phyloP scores from a whole-genome alignment of 2,329 filamentous ascomycete species.

The Epichloe gansuensis region DNA sequence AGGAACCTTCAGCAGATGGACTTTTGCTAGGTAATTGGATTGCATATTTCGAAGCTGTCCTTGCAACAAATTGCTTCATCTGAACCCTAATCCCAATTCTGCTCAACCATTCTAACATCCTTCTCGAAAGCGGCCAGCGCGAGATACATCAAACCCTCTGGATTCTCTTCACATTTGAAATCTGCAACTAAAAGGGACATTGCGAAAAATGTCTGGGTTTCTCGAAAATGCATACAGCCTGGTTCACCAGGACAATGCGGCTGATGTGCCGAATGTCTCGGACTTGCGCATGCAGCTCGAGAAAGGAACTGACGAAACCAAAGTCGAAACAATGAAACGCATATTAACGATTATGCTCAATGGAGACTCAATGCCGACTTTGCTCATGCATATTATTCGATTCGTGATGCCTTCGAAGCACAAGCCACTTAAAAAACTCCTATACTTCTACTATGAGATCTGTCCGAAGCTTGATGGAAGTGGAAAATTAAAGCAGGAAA shows the following conservation, averaged over 20 bases:
- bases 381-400: conserved; percentile 99
- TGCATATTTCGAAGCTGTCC: not conserved
- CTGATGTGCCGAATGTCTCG: conserved; percentile 78
- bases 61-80: not conserved
- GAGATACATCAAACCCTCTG: not conserved
- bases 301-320: conserved; percentile 85
- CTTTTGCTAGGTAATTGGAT: not conserved
- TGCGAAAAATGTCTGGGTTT: conserved; percentile 68
- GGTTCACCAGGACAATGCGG: conserved; percentile 94
- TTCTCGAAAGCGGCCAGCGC: not conserved
- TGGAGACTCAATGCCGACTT: conserved; percentile 84
- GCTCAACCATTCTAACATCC: not conserved
- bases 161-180: not conserved
- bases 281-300: conserved; percentile 89
- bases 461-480: conserved; percentile 86
- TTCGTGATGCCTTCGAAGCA: conserved; percentile 99
- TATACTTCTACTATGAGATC: conserved; percentile 99
- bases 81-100: not conserved
- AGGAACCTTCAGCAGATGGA: conserved; percentile 2
- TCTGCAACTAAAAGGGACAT: conserved; percentile 5
- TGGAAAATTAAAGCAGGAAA: conserved; percentile 97
- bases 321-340: conserved; percentile 92
- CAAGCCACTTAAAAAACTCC: conserved; percentile 91
- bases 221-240: conserved; percentile 92
- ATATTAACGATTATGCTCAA: conserved; percentile 97